Conservation (phyloP, 2,329 filamentous ascomycete species). For the Penicillium psychrosexuale region DNA sequence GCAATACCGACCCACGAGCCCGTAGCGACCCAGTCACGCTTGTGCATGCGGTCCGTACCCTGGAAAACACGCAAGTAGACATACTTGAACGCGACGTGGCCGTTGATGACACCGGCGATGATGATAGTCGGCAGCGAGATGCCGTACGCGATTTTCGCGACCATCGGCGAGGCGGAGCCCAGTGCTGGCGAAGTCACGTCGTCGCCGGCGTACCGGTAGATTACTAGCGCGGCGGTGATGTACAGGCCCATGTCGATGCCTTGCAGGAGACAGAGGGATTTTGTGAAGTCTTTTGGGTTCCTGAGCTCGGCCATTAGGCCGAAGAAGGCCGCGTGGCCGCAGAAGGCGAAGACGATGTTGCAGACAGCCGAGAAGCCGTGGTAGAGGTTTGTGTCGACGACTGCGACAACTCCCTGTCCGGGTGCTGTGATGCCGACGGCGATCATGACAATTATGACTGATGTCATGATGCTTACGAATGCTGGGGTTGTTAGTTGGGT, state of each 20-base stretch:
- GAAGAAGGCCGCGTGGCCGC: constrained; percentile 68
- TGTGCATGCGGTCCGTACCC: constrained; percentile 55
- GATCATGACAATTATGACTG: constrained; percentile 65
- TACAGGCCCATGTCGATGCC: constrained; percentile 60
- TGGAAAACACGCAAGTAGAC: constrained; percentile 63
- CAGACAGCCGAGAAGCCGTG: constrained; percentile 59
- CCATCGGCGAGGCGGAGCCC: constrained; percentile 54
- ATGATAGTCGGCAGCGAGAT: constrained; percentile 69
- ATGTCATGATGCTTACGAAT: constrained; percentile 61
- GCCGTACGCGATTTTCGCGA: constrained; percentile 65
- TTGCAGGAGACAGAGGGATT: constrained; percentile 62
- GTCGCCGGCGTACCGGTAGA: constrained; percentile 65
- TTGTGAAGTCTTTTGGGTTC: constrained; percentile 58
- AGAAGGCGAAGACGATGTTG: constrained; percentile 71
- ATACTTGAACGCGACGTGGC: constrained; percentile 64
- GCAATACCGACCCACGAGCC: constrained; percentile 60
- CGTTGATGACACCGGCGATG: constrained; percentile 68
- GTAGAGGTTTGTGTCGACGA: constrained; percentile 47
- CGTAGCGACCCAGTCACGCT: constrained; percentile 51
- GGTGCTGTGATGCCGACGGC: constrained; percentile 56
- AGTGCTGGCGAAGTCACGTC: constrained; percentile 64
- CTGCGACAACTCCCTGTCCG: constrained; percentile 36
- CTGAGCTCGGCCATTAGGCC: constrained; percentile 63
- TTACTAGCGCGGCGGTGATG: constrained; percentile 62
- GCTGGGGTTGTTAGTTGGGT: constrained; percentile 35